phyloP scores from a whole-genome alignment of 208 protist species.

The Spongospora subterranea region DNA sequence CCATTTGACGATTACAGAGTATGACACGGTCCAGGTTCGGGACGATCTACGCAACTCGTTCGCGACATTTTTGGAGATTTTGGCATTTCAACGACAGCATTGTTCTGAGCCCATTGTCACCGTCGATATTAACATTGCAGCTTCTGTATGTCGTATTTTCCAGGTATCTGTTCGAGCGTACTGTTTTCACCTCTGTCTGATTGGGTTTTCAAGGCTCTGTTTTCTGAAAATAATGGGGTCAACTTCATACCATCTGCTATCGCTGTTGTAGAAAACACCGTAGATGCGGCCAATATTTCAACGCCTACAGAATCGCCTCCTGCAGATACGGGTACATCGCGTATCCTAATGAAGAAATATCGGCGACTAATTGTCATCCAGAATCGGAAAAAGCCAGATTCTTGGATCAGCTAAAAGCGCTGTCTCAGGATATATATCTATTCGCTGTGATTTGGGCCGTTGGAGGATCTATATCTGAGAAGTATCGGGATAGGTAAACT shows the following conservation, averaged over 20 bases:
- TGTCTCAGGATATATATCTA: constrained; percentile 86
- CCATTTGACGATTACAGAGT: neutral
- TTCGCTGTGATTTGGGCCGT: constrained; percentile 95
- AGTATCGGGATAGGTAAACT: constrained; percentile 84
- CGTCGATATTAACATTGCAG: constrained; percentile 88
- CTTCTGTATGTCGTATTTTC: constrained; percentile 88
- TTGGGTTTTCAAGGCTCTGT: neutral
- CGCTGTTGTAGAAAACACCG: too few species aligned
- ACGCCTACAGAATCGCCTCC: too few species aligned
- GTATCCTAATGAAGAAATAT: too few species aligned
- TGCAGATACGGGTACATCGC: too few species aligned
- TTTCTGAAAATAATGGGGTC: constrained; percentile 4
- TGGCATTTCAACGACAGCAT: constrained; percentile 84
- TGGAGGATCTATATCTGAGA: constrained; percentile 88
- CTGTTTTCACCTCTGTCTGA: too few species aligned
- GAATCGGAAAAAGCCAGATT: too few species aligned
- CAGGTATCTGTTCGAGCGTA: neutral
- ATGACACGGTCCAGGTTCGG: constrained; percentile 71
- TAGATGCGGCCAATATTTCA: too few species aligned
- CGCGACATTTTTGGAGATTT: constrained; percentile 80
- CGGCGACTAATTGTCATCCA: too few species aligned
- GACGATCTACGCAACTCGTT: constrained; percentile 87
- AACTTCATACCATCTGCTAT: neutral
- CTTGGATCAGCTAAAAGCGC: constrained; percentile 86
- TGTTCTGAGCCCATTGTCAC: constrained; percentile 82